phyloP scores from a whole-genome alignment of 1,284 basidiomycete genomes.

The Phylloboletellus chloephorus region DNA sequence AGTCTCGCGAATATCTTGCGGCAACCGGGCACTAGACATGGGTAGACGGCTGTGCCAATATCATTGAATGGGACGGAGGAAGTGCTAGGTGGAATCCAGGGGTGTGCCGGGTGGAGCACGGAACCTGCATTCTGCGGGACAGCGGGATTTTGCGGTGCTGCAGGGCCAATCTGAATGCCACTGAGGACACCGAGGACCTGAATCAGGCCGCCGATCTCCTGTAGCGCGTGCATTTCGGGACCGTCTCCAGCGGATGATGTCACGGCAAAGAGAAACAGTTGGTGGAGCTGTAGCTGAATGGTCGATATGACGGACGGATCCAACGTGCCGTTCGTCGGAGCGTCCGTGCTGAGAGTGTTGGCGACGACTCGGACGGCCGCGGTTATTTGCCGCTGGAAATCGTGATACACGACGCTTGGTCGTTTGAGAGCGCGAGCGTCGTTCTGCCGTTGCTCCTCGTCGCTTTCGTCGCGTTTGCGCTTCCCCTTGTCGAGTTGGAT shows the following conservation, averaged over 20 bases:
- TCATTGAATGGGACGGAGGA: conserved; percentile 36
- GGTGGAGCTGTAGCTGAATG: conserved; percentile 63
- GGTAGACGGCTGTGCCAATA: conserved; percentile 69
- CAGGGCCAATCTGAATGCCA: conserved; percentile 61
- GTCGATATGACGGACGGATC: conserved; percentile 55
- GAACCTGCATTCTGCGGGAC: conserved; percentile 13
- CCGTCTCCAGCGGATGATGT: conserved; percentile 55
- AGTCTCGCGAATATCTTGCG: conserved; percentile 61
- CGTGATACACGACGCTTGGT: conserved; percentile 35
- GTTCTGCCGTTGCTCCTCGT: conserved; percentile 36
- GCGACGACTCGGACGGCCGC: conserved; percentile 54
- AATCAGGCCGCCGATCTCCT: conserved; percentile 69
- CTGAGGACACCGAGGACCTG: conserved; percentile 73
- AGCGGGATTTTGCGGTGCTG: conserved; percentile 25
- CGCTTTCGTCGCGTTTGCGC: conserved; percentile 57
- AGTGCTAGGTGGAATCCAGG: conserved; percentile 30
- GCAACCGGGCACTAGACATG: conserved; percentile 58
- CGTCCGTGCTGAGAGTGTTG: conserved; percentile 37
- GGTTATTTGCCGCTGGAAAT: conserved; percentile 47
- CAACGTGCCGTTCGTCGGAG: conserved; percentile 39
- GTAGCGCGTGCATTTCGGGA: conserved; percentile 50
- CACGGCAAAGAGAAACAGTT: conserved; percentile 68
- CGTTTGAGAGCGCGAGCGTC: conserved; percentile 40
- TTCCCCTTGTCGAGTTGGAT: conserved; percentile 60
- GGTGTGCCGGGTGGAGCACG: conserved; percentile 29